These are phyloP conservation scores for Cryomyces antarcticus DNA, from an alignment of 495 filamentous ascomycete genomes.

Conservation along the genomic window DNA sequence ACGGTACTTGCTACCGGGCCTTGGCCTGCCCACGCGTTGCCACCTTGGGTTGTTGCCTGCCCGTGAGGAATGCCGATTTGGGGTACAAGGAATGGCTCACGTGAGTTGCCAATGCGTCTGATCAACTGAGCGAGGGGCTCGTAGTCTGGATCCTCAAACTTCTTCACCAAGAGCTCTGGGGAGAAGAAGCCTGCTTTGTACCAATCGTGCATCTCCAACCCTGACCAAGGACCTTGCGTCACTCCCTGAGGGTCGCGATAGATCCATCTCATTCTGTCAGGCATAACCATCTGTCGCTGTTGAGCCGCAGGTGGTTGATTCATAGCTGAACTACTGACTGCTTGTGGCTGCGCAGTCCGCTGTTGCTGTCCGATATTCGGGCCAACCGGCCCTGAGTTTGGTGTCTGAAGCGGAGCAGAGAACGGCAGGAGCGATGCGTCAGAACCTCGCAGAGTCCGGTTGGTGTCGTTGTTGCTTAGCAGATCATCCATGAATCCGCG, in stretches of 20 bases:
- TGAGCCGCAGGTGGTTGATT: constrained; percentile 47
- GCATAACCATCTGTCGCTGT: constrained; percentile 93
- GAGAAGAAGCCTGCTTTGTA: constrained; percentile 98
- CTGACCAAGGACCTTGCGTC: constrained; percentile 84
- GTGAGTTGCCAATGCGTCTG: constrained; percentile 85
- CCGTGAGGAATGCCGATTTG: constrained; percentile 89
- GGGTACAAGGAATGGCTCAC: constrained; percentile 91
- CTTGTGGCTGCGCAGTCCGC: constrained; percentile 6
- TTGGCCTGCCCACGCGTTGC: constrained; percentile 21
- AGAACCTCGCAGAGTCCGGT: constrained; percentile 2
- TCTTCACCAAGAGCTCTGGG: constrained; percentile 80
- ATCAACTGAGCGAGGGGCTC: constrained; percentile 94
- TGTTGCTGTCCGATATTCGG: background rate
- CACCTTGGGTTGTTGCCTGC: constrained; percentile 31
- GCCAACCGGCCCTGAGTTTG: background rate
- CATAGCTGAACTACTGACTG: constrained; percentile 17
- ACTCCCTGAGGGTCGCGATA: constrained; percentile 87
- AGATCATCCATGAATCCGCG: constrained; percentile 36
- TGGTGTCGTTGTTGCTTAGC: constrained; percentile 20
- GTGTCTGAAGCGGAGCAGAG: constrained; percentile 3
- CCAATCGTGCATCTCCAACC: constrained; percentile 98
- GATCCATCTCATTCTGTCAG: constrained; percentile 95
- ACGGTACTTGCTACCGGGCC: constrained; percentile 20
- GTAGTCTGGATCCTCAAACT: constrained; percentile 78
- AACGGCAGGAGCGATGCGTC: background rate